Base-by-base conservation (phyloP, 495 filamentous ascomycete species). In the Penicillium subrubescens region DNA sequence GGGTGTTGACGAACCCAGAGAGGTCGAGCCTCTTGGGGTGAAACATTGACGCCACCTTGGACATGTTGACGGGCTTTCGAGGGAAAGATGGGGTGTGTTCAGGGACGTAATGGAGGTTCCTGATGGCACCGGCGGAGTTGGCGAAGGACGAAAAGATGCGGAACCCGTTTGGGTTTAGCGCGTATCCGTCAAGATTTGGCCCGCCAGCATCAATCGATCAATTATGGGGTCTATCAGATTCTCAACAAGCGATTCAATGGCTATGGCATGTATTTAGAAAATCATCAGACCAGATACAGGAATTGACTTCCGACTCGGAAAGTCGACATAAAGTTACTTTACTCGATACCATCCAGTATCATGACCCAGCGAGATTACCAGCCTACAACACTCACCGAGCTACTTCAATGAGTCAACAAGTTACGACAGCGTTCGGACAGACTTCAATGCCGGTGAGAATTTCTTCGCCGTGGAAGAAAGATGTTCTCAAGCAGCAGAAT, bases 11-110 rank as follows among this genome's bases (percentile, higher is more conserved):
- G 72, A 90, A 97, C 71, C 92, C 90, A 68, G 90, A 88, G 62
- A 99, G 79, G 67, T 96, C 92, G 37, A 97, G 86, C 81, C 86
- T 92, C 81, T 96, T 96, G 15, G 92, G 81, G 71, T 92, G 82
- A 79, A 95, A 97, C 73, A 90, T 87, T 31, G 92, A 86, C 34
- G 67, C 66, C 62, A 66, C 65, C 48, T 69, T 73, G 1, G 66
- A 65, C 71, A 75, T 73, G 53, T 61, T 69, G 63, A 59, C 58
- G 65, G 34, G 58, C 29, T 50, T 5, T 31, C 29, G 31, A 39
- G 46, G 33, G 48, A 43, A 23, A 14, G 50, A 54, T 27, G 29
- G 27, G 57, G 39, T 33, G 44, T 57, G 61, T 56, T 48, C 51
- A 62, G 58, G 52, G 53, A 57, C 15, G 54, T 59, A 48, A 62